A percentile compares a stretch with the other conserved stretches of the same genome.
Conservation (phyloP, 108 stramenopile species). For the Cylindrotheca closterium region DNA sequence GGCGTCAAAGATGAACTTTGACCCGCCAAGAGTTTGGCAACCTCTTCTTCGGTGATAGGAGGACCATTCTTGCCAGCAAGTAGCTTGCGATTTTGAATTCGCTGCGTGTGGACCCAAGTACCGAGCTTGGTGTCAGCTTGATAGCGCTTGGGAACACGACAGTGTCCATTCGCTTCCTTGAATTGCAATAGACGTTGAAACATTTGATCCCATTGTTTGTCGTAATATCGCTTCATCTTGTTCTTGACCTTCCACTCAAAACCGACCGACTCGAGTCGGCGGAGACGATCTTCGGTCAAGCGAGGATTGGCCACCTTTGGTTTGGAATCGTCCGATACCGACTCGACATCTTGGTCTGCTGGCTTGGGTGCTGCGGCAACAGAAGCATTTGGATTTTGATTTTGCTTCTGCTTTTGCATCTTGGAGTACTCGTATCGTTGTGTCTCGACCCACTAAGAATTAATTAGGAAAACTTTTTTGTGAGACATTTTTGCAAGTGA, state of each 20-base stretch:
- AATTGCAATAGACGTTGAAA: slow-evolving; percentile 47
- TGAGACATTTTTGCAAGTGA: background rate
- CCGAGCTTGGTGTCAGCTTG: slow-evolving; percentile 44
- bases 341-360: background rate
- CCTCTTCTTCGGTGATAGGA: slow-evolving; percentile 14
- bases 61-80: slow-evolving; percentile 5
- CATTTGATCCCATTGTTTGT: slow-evolving; percentile 60
- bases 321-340: background rate
- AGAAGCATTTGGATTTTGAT: background rate
- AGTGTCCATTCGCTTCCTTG: slow-evolving; percentile 44
- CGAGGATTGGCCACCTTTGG: slow-evolving; percentile 34
- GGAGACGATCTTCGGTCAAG: slow-evolving; percentile 55
- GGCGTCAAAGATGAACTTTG: background rate
- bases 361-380: slow-evolving; percentile 1
- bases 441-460: slow-evolving; percentile 18
- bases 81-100: slow-evolving; percentile 54
- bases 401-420: background rate
- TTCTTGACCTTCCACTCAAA: slow-evolving; percentile 71
- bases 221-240: slow-evolving; percentile 54
- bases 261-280: slow-evolving; percentile 58
- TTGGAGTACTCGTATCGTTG: slow-evolving; percentile 62
- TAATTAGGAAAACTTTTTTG: background rate
- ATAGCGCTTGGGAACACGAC: slow-evolving; percentile 51
- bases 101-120: slow-evolving; percentile 51
- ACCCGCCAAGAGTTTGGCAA: background rate